Percentiles rank a stretch among this genome's conserved stretches.
These are phyloP conservation scores for Chaetothyriales sp. DNA, from an alignment of 2,329 filamentous ascomycete species.

Conservation along the genomic window DNA sequence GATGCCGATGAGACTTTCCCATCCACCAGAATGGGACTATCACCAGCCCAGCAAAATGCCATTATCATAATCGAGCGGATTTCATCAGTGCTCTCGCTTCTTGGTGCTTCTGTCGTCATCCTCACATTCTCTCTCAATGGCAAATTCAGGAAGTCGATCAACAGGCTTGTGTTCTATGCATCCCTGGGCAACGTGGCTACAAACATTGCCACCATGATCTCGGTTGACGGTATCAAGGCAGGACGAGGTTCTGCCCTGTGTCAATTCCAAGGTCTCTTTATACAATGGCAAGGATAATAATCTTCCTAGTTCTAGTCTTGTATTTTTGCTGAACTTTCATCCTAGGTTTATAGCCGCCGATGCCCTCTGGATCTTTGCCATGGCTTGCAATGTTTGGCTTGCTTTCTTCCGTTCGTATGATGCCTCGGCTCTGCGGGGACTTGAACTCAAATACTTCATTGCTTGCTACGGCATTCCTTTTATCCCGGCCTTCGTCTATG, in stretches of 20 bases:
- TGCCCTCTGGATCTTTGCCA: constrained; percentile 61
- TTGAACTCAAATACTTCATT: constrained; percentile 57
- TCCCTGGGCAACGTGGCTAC: constrained; percentile 66
- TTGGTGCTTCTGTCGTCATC: constrained; percentile 58
- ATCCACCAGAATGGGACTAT: not conserved
- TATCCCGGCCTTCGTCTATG: constrained; percentile 49
- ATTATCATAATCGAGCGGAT: constrained; percentile 43
- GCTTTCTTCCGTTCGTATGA: constrained; percentile 66
- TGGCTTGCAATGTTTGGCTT: constrained; percentile 71
- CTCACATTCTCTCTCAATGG: constrained; percentile 52
- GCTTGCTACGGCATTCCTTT: constrained; percentile 60
- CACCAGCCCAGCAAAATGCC: not conserved
- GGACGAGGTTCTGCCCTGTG: constrained; percentile 44
- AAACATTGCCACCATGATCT: constrained; percentile 63
- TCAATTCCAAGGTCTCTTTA: constrained; percentile 61
- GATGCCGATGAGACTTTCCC: not conserved
- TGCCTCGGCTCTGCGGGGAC: constrained; percentile 43
- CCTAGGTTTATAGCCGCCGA: constrained; percentile 62
- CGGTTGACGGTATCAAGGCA: constrained; percentile 41
- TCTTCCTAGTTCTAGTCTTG: not conserved
- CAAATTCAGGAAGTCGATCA: constrained; percentile 72
- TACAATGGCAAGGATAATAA: constrained; percentile 54
- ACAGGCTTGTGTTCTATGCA: constrained; percentile 69
- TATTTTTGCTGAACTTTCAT: not conserved
- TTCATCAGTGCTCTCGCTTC: constrained; percentile 54